Conservation (phyloP, 208 protist genomes). For the Trypanosoma boissoni region DNA sequence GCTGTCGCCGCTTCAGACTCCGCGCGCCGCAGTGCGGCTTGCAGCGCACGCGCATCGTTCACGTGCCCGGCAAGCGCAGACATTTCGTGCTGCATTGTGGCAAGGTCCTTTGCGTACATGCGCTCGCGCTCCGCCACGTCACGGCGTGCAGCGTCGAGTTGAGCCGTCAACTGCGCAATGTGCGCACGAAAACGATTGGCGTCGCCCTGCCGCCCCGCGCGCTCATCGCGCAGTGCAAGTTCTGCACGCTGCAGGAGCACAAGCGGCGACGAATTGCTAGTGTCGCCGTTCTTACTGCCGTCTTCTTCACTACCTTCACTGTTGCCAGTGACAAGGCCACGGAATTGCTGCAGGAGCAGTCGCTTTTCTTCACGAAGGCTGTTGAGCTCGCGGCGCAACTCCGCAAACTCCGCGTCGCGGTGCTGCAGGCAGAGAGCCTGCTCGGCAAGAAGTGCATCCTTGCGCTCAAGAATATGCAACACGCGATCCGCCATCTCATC, state of each 20-base stretch:
- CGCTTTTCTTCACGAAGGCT: slow-evolving; percentile 42
- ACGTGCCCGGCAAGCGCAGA: slow-evolving; percentile 13
- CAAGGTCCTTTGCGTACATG: slow-evolving; percentile 15
- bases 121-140: slow-evolving; percentile 6
- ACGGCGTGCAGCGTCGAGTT: slow-evolving; percentile 4
- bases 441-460: slow-evolving; percentile 30
- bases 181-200: slow-evolving; percentile 2
- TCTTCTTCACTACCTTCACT: not conserved
- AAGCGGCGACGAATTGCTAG: not conserved
- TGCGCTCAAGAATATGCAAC: slow-evolving; percentile 24
- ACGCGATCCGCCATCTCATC: slow-evolving; percentile 42
- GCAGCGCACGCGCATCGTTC: slow-evolving; percentile 6
- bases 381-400: slow-evolving; percentile 24
- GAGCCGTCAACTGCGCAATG: slow-evolving; percentile 16
- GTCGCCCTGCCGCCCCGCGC: slow-evolving; percentile 12
- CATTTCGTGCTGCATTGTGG: slow-evolving; percentile 21
- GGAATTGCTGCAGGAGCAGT: slow-evolving; percentile 31
- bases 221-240: slow-evolving; percentile 8
- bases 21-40: not conserved
- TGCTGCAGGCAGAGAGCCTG: slow-evolving; percentile 14
- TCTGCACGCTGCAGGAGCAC: slow-evolving; percentile 1
- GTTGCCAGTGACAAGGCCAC: not conserved
- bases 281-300: not conserved
- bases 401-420: slow-evolving; percentile 17
- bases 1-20: slow-evolving; percentile 3